phyloP scores from a whole-genome alignment of 2,329 filamentous ascomycete species.

The Exophiala sp. region DNA sequence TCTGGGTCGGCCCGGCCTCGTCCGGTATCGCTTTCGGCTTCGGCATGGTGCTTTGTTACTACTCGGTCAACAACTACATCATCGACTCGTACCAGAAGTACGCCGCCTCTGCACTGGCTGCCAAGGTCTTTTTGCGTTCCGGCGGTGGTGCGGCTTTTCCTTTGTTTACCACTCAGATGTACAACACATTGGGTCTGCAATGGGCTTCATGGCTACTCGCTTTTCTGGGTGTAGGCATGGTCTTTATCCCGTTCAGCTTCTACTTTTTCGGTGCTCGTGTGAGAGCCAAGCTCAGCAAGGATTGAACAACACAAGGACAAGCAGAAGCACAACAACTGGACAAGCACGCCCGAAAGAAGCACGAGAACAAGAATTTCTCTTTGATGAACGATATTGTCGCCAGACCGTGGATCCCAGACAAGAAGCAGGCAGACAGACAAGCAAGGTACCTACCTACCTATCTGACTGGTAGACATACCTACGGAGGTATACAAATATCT shows the following conservation, averaged over 20 bases:
- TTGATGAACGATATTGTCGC: too few species aligned
- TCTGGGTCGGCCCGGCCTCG: constrained; percentile 39
- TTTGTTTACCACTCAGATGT: constrained; percentile 41
- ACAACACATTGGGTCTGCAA: constrained; percentile 34
- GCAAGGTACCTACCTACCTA: too few species aligned
- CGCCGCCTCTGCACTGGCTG: constrained; percentile 40
- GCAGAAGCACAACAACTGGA: too few species aligned
- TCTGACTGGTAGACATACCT: too few species aligned
- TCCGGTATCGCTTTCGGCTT: constrained; percentile 38
- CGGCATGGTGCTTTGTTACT: constrained; percentile 50
- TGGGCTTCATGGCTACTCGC: constrained; percentile 40
- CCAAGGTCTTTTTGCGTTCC: constrained; percentile 38
- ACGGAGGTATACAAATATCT: too few species aligned
- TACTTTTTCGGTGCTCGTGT: constrained; percentile 37
- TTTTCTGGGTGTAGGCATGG: constrained; percentile 36
- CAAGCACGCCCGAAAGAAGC: too few species aligned
- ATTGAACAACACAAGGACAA: background rate
- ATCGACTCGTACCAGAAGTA: constrained; percentile 32
- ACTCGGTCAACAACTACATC: constrained; percentile 30
- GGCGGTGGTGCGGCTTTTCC: constrained; percentile 37
- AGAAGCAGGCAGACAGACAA: too few species aligned
- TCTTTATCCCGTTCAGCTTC: constrained; percentile 39
- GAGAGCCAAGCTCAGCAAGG: constrained; percentile 30
- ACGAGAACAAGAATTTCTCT: too few species aligned
- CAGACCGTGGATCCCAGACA: too few species aligned